Evolutionary conservation across 2,329 filamentous ascomycete genomes (phyloP), one percentile per base, ranked within the genome.

Genomic region (Penicillium sp.): DNA sequence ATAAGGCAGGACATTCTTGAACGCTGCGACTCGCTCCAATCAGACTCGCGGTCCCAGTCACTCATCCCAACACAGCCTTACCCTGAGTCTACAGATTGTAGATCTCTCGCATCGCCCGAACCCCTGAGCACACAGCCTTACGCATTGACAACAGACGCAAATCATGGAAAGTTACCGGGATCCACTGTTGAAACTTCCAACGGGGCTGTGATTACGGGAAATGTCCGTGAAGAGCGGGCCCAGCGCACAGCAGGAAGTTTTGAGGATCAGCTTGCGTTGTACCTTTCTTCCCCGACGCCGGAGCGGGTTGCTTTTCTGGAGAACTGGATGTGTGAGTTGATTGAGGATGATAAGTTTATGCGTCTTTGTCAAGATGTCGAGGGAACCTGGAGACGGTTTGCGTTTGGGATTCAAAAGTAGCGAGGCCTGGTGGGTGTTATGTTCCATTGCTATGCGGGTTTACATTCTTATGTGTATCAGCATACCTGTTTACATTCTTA

Each of bases 261-360:
- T 4, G 39, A 51, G 17, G 33, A 51, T 26, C 56, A 64, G 23
- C 39, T 68, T 3, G 49, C 60, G 1, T 34, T 48, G 9, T 68
- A 65, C 29, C 37, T 60, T 0, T 45, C 51, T 5, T 47, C 48
- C 1, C 57, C 62, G 0, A 56, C 50, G 1, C 23, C 49, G 2
- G 61, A 67, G 36, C 58, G 65, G 11, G 51, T 54, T 8, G 50
- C 48, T 2, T 45, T 57, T 7, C 44, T 69, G 7, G 61, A 64
- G 39, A 57, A 58, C 25, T 70, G 66, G 60, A 58, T 71, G 30
- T 69, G 66, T 32, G 45, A 57, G 10, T 55, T 66, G 35, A 50
- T 70, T 1, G 61, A 69, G 18, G 60, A 67, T 16, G 64, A 68
- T 15, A 49, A 39, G 2, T 71, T 71, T 35, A 43, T 64, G 16